Evolutionary conservation across 2,329 filamentous ascomycete species (phyloP), one percentile per base, ranked within the genome.

Genomic region (Penicillium sp.): DNA sequence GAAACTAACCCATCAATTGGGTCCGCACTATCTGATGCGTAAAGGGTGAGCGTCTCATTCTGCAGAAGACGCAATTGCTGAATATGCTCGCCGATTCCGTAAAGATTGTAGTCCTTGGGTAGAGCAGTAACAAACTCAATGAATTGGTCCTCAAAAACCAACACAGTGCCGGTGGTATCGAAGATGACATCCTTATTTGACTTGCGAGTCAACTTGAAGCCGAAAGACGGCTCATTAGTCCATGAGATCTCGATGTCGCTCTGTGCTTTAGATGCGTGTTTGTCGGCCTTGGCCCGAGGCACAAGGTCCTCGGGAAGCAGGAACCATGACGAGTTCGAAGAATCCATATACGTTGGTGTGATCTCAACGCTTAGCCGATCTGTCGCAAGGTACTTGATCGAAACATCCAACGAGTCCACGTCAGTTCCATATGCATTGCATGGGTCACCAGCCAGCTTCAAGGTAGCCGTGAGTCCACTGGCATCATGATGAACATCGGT

Each of bases 371-470:
- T 86, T 41, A 95, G 73, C 1, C 90, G 82, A 63, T 90, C 84
- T 16, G 75, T 73, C 5, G 84, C 81, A 68, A 90, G 86, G 63
- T 87, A 88, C 66, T 87, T 84, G 13, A 95, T 87, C 3, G 84
- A 82, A 31, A 96, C 76, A 35, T 80, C 82, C 48, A 96, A 77
- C 5, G 82, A 77, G 24, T 86, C 80, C 27, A 96, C 77, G 68
- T 96, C 91, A 8, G 82, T 88, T 0, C 91, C 91, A 62, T 93
- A 96, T 22, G 86, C 83, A 72, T 93, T 89, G 77, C 91, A 86
- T 29, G 83, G 70, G 22, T 76, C 63, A 3, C 84, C 84, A 37
- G 82, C 82, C 52, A 86, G 69, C 0, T 65, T 75, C 63, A 86
- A 66, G 5, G 74, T 78, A 8, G 84, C 84, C 2, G 75, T 80